Conservation (phyloP, 2,329 filamentous ascomycete genomes). For the Gnomoniopsis smithogilvyi region DNA sequence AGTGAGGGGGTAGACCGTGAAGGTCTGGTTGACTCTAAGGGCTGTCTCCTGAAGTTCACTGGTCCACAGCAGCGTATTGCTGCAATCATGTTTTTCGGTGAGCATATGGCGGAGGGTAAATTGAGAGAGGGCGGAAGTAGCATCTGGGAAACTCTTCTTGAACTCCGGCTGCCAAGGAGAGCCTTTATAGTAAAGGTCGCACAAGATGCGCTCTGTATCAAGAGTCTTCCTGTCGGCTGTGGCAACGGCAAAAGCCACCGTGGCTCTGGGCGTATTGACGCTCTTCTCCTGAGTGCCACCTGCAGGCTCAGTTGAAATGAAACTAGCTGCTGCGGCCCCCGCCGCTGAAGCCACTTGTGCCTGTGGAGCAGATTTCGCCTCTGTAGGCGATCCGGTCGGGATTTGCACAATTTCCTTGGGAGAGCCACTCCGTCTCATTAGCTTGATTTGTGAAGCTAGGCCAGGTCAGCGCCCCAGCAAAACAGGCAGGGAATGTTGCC, state of each 20-base stretch:
- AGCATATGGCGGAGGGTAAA: conserved; percentile 6
- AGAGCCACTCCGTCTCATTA: neutral
- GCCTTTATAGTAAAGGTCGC: conserved; percentile 10
- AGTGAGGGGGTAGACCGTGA: conserved; percentile 9
- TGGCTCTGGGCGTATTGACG: neutral
- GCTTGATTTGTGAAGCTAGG: neutral
- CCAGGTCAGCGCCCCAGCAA: neutral
- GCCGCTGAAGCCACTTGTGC: neutral
- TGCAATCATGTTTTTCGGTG: neutral
- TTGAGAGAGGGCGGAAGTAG: conserved; percentile 5
- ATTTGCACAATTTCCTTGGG: neutral
- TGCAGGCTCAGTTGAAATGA: neutral
- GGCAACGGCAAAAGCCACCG: neutral
- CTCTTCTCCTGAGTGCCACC: neutral
- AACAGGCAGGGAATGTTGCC: neutral
- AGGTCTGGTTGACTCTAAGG: conserved; percentile 7
- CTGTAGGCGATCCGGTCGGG: neutral
- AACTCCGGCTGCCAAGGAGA: conserved; percentile 2
- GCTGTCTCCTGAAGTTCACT: neutral
- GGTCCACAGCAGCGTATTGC: conserved; percentile 12
- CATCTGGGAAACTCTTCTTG: conserved; percentile 6
- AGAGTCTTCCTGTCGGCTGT: neutral
- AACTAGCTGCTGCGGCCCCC: neutral
- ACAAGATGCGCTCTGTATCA: neutral
- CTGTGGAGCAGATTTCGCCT: neutral